These are phyloP conservation scores for Cavenderia fasciculata DNA, from an alignment of 78 protist species.

Conservation along the genomic window DNA sequence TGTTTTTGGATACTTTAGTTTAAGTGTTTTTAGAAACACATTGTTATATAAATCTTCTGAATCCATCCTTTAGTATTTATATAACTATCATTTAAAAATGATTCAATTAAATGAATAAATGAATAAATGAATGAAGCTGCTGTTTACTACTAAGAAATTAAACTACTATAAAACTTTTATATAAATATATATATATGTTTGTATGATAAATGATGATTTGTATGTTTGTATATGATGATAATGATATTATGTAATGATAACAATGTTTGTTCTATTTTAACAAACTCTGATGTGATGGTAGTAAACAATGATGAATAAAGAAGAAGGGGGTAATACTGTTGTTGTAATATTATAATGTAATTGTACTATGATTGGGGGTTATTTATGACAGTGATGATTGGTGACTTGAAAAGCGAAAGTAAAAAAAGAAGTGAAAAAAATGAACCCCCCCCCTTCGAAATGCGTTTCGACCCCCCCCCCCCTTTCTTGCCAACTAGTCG, in stretches of 20 bases:
- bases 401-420: no score
- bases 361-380: no score
- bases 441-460: no score
- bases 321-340: no score
- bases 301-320: no score
- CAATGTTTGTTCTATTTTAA: background rate
- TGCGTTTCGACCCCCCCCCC: no score
- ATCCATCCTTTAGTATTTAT: no score
- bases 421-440: no score
- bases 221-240: background rate
- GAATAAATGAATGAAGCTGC: background rate
- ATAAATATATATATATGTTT: background rate
- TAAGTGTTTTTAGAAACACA: conserved; percentile 43
- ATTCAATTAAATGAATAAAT: background rate
- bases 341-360: no score
- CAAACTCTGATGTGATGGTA: background rate
- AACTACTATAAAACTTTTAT: background rate
- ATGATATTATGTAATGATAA: background rate
- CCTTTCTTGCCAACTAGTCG: no score
- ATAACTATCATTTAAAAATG: no score
- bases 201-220: background rate
- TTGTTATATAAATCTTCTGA: conserved; percentile 57
- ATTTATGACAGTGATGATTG: no score
- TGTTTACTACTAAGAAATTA: background rate
- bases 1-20: conserved; percentile 35